Base-by-base conservation (phyloP, 2,329 filamentous ascomycete species). In the Cladosporium velox region DNA sequence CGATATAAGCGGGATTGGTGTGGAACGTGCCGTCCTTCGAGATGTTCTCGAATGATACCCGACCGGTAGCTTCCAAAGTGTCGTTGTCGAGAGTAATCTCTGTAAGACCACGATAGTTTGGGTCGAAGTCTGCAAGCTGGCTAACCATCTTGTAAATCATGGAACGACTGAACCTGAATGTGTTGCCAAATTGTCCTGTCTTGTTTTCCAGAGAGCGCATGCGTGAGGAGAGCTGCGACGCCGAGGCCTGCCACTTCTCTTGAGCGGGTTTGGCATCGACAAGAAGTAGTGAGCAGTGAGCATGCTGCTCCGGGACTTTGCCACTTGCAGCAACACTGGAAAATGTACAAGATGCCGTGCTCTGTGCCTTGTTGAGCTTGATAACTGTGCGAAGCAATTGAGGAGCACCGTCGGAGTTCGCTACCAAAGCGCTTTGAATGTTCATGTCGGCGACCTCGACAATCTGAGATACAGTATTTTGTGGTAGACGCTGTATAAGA, bases 111-210 rank as follows among this genome's bases (percentile, higher is more conserved):
- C 84, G 82, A 75, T 85, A 87, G 71, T 83, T 85, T 65, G 82
- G 79, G 65, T 83, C 81, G 70, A 87, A 87, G 59, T 82, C 83
- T 38, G 87, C 85, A 41, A 87, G 78, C 62, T 84, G 81, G 72
- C 84, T 84, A 79, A 87, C 87, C 61, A 90, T 84, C 79, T 93
- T 93, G 84, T 95, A 95, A 15, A 90, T 89, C 80, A 93, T 86
- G 38, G 89, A 90, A 30, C 90, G 87, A 59, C 90, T 86, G 68
- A 93, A 85, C 78, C 91, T 90, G 75, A 90, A 90, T 30, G 90
- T 89, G 65, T 86, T 84, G 41, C 90, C 90, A 86, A 79, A 64
- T 90, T 88, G 67, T 87, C 89, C 68, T 86, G 83, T 72, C 87
- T 86, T 74, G 94, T 87, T 41, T 92, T 82, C 74, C 92, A 81